Conservation (phyloP, 768 basidiomycete species). For the Royoungia palumana region DNA sequence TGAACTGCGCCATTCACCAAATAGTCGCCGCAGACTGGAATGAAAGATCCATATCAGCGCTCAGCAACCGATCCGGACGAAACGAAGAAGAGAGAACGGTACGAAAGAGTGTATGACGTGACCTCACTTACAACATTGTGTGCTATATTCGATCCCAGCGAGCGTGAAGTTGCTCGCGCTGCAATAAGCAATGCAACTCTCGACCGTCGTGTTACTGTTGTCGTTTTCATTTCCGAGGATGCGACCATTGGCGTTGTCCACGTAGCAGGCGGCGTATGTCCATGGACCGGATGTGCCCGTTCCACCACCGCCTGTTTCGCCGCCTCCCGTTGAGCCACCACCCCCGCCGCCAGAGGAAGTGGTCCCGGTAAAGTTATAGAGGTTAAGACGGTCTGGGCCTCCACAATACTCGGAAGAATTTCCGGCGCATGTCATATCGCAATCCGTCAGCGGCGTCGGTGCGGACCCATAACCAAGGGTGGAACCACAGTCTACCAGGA, state of each 20-base stretch:
- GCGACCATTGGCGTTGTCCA: constrained; percentile 70
- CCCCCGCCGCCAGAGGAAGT: not conserved
- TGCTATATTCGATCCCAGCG: constrained; percentile 66
- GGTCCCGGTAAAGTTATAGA: constrained; percentile 16
- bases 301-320: constrained; percentile 31
- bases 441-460: constrained; percentile 47
- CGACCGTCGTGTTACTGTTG: constrained; percentile 47
- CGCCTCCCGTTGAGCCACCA: constrained; percentile 28
- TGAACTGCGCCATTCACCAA: constrained; percentile 58
- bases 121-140: constrained; percentile 44
- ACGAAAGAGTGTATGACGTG: not conserved
- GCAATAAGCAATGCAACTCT: constrained; percentile 63
- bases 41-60: not conserved
- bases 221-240: constrained; percentile 47
- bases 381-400: constrained; percentile 51
- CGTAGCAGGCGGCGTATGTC: constrained; percentile 64
- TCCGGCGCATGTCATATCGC: constrained; percentile 36
- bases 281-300: constrained; percentile 44
- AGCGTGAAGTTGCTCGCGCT: constrained; percentile 52
- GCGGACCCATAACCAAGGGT: constrained; percentile 18
- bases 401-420: constrained; percentile 60
- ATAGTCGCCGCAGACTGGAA: constrained; percentile 65
- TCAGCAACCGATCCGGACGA: constrained; percentile 1
- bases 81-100: too few relatives aligned
- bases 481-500: constrained; percentile 34